Base-by-base conservation (phyloP, 208 protist genomes). In the Leishmania arabica region DNA sequence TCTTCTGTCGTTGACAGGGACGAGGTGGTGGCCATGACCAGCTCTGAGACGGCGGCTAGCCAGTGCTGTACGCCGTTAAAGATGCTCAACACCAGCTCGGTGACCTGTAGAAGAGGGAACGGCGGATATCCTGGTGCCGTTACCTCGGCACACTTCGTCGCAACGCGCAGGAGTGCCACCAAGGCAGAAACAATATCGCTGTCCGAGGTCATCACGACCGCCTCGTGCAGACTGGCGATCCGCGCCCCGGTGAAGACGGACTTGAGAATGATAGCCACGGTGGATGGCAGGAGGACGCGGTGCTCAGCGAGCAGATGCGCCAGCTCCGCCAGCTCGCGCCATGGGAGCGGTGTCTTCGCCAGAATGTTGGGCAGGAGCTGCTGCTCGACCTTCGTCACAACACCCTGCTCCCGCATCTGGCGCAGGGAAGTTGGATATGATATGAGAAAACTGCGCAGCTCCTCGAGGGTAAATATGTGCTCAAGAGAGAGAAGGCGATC, bases 401-500 rank as follows among this genome's bases (percentile, higher is more conserved):
- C 81, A 4, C 87, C 75, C 9, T 53, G 49, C 40, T 87, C 86
- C 58, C 91, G 82, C 56, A 92, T 75, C 64, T 80, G 83, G 42
- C 87, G 86, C 64, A 96, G 80, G 0, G 84, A 88, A 17, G 84
- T 77, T n/a, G 92, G 90, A 74, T 92, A 92, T 47, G 85, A 72
- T 15, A 77, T 42, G 15, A 97, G 82, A 74, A 97, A 95, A 54
- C 56, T 54, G 5, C 83, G 81, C 24, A 97, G 86, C 49, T 88
- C 79, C 1, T 88, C 88, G 13, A 92, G 64, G 17, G 90, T 90
- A 9, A 79, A 79, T 56, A 97, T 90, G 27, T 69, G 79, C 15
- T 94, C 90, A 15, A 97, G 70, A 2, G 86, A 85, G 58, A 97
- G 81, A 56, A 97, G 75, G 11, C 81, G 68, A n/a, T 94, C 89